Evolutionary conservation across 495 filamentous ascomycete species (phyloP), one percentile per base, ranked within the genome.

Genomic region (Podospora pseudocomata): DNA sequence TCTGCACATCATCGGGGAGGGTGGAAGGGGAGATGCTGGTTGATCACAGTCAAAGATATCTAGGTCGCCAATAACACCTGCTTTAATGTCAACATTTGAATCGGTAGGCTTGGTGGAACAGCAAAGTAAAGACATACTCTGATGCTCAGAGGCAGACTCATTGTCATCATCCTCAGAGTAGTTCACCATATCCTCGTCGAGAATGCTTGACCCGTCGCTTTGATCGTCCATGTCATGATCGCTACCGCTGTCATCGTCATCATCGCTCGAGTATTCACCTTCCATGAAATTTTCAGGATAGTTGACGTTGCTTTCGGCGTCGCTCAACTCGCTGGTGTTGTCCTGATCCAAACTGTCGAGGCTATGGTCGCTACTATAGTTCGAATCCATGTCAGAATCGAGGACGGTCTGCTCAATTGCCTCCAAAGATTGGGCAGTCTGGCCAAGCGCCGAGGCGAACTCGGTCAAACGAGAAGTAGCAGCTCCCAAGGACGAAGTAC

Each of bases 181-280:
- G 28, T 56, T 30, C 0, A 13, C 18, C 59, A 64, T 64, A 16
- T 61, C 44, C 16, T 63, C 30, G 20, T 64, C 5, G 7, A 19
- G 19, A 26, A 34, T 53, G 16, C 54, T 23, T 49, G 39, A 49
- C 9, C 39, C 9, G 13, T 69, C 67, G 18, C 18, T 39, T 7
- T 19, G 11, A n/a, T 56, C 23, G 18, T 67, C 68, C 67, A 58
- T 23, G 18, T 57, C 69, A 16, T 76, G 75, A 0, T 70, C 75
- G 55, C 75, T 76, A 7, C 76, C 75, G 58, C 72, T 67, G 66
- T 70, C 74, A n/a, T 74, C 74, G n/a, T 73, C 39, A 16, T 49
- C 5, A 16, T 49, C 39, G 39, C 39, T 49, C 15, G 39, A 49
- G 13, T 11, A 49, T 13, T 49, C 39, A 49, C 39, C 15, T 5